Evolutionary conservation across 495 filamentous ascomycete species (phyloP), one percentile per base, ranked within the genome.

Genomic region (Penicillium mononematosum): DNA sequence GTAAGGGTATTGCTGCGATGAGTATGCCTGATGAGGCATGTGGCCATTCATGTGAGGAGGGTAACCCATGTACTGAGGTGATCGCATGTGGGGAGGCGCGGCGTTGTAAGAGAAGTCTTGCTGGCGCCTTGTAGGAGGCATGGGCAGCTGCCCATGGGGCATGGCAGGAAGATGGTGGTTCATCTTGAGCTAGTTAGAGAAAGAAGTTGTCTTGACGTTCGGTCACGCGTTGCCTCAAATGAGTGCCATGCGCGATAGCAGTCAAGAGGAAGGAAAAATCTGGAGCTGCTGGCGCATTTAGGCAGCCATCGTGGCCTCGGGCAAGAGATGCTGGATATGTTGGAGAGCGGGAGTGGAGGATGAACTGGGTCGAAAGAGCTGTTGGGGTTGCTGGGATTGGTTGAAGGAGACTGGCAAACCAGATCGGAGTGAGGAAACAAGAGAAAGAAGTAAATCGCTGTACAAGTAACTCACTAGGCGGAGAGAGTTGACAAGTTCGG

Each of bases 131-230:
- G 74, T 71, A 53, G 73, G 70, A 45, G 76, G 75, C 66, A 82
- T 76, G 39, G 81, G 77, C 53, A 79, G 77, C 72, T 80, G 81
- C 73, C 78, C 78, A 74, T 79, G 80, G 60, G 78, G 75, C 71
- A 81, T 73, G 51, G 75, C 71, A 60, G 81, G 74, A 65, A 81
- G 62, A 63, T 82, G 77, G 62, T 79, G 76, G 67, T 82, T 84
- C 77, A 84, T 84, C 69, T 73, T 76, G 73, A 73, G 67, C 63
- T 64, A 70, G 65, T 70, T 70, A 50, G 59, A 67, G 55, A 63
- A 58, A 65, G 53, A 67, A 52, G 36, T 71, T 69, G 75, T 66
- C 69, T 75, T 69, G 65, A 71, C 68, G 56, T 68, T 71, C 54
- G 72, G 59, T 69, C 73, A 75, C 73, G 70, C 71, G 68, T 72